A percentile compares a stretch with the other conserved stretches of the same genome.
Conservation (phyloP, 345 rosid genomes). For the Turritis glabra region DNA sequence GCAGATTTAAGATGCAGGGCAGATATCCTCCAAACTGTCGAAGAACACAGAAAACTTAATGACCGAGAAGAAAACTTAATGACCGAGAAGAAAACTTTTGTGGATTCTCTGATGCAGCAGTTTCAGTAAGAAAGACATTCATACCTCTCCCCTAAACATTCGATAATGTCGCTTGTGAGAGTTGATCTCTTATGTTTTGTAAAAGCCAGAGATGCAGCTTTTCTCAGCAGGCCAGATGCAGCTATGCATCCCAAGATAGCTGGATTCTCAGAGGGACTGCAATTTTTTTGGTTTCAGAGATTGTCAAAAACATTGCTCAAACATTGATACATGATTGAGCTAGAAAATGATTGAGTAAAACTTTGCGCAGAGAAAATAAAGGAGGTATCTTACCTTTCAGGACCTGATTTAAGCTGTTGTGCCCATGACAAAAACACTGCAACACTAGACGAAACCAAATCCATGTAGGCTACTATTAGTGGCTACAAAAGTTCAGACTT, state of each 20-base stretch:
- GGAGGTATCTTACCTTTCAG: conserved; percentile 50
- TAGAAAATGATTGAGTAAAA: neutral
- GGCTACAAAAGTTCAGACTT: conserved; percentile 1
- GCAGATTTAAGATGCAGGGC: conserved; percentile 52
- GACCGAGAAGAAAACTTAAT: neutral
- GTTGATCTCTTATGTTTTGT: conserved; percentile 70
- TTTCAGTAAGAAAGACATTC: neutral
- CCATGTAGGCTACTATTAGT: conserved; percentile 15
- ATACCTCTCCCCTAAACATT: conserved; percentile 76
- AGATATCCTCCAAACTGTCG: conserved; percentile 69
- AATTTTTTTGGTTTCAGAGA: conserved; percentile 6
- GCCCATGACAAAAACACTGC: conserved; percentile 94
- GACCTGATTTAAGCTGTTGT: conserved; percentile 37
- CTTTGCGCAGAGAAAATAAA: neutral
- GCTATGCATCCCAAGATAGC: conserved; percentile 85
- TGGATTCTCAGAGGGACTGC: conserved; percentile 51
- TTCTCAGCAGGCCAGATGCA: conserved; percentile 82
- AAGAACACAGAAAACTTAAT: neutral
- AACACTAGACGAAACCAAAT: conserved; percentile 51
- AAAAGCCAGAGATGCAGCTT: conserved; percentile 82
- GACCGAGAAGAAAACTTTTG: too few relatives aligned
- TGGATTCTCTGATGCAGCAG: neutral
- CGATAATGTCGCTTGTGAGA: conserved; percentile 79
- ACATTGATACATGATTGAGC: neutral
- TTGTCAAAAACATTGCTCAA: neutral